Conservation (phyloP, 73 alveolate species). For the Tetrahymena borealis region DNA sequence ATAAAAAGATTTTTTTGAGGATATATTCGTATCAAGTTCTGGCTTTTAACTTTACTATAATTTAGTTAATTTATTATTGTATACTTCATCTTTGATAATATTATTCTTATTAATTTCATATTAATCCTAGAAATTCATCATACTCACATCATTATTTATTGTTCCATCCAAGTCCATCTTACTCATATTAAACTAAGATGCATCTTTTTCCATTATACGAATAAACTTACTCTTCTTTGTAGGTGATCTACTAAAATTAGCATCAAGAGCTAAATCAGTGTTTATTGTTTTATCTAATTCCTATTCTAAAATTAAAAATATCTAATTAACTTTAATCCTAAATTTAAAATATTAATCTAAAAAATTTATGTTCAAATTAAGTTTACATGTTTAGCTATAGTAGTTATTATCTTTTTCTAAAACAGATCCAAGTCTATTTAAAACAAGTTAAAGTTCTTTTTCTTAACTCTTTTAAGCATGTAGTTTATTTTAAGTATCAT, state of each 20-base stretch:
- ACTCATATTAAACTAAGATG: neutral
- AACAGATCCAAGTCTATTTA: neutral
- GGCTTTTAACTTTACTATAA: neutral
- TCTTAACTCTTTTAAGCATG: neutral
- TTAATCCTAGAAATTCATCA: neutral
- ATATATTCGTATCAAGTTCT: neutral
- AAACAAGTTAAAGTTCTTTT: neutral
- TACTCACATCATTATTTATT: neutral
- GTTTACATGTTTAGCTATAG: neutral
- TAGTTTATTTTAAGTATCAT: neutral
- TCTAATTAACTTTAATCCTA: too few species aligned
- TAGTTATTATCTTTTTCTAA: neutral
- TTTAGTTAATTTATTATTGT: neutral
- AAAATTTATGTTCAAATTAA: too few species aligned
- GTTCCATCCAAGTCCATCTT: neutral
- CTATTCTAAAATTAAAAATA: too few species aligned
- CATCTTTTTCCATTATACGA: neutral
- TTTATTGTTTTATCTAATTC: neutral
- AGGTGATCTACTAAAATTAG: neutral
- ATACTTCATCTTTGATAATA: neutral
- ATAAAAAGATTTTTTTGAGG: neutral
- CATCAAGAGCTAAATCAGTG: neutral
- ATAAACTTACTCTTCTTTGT: neutral
- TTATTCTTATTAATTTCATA: neutral
- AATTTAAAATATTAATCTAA: too few species aligned